These are phyloP conservation scores for Lasiosphaeria miniovina DNA, from an alignment of 495 filamentous ascomycete genomes.

Conservation along the genomic window DNA sequence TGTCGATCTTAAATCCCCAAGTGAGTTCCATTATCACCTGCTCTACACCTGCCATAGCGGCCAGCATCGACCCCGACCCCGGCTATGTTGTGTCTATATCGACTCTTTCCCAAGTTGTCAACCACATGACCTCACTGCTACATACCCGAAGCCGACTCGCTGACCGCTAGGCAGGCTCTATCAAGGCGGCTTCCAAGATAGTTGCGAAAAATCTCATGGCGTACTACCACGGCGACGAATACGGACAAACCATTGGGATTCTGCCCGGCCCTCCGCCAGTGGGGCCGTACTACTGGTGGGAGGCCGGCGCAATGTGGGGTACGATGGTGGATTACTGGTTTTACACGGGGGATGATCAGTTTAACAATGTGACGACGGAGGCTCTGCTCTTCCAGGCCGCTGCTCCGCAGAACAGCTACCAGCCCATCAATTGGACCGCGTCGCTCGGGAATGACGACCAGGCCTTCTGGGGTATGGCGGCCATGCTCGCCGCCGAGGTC, in stretches of 20 bases:
- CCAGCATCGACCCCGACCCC: too few species aligned
- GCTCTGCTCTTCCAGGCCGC: constrained; percentile 62
- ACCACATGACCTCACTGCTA: background rate
- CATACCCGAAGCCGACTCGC: background rate
- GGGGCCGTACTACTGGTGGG: constrained; percentile 63
- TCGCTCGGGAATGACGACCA: constrained; percentile 69
- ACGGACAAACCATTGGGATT: constrained; percentile 51
- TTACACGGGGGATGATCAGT: constrained; percentile 59
- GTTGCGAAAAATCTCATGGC: constrained; percentile 52
- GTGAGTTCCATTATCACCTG: background rate
- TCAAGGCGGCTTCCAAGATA: constrained; percentile 25
- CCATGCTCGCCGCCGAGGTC: constrained; percentile 64
- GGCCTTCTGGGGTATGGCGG: constrained; percentile 65
- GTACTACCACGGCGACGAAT: constrained; percentile 62
- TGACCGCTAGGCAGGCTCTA: constrained; percentile 21
- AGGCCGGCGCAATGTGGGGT: constrained; percentile 69
- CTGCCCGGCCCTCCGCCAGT: constrained; percentile 35
- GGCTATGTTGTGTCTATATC: too few species aligned
- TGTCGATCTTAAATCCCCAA: constrained; percentile 12
- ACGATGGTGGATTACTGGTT: constrained; percentile 69
- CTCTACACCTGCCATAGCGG: too few species aligned
- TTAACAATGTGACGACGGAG: constrained; percentile 53
- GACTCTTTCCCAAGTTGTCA: too few species aligned
- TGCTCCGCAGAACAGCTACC: constrained; percentile 50
- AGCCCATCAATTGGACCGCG: constrained; percentile 60